Conservation (phyloP, 768 basidiomycete species). For the Hysterangium stoloniferum region DNA sequence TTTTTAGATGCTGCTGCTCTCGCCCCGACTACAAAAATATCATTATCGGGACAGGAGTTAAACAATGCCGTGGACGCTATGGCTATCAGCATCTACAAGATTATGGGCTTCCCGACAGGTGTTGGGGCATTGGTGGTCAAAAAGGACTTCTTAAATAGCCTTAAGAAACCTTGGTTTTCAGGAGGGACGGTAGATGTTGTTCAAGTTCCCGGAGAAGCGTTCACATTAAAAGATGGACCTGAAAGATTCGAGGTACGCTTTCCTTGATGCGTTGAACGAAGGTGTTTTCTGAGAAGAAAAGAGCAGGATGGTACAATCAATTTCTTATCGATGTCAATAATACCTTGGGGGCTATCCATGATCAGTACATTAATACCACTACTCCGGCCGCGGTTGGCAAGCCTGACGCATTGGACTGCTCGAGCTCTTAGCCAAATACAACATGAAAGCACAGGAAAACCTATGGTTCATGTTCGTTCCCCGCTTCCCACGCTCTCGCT, state of each 20-base stretch:
- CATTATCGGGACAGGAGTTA: slow-evolving; percentile 36
- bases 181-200: slow-evolving; percentile 82
- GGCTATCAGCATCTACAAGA: slow-evolving; percentile 16
- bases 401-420: slow-evolving; percentile 41
- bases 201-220: slow-evolving; percentile 67
- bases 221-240: slow-evolving; percentile 44
- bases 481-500: neutral
- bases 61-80: slow-evolving; percentile 13
- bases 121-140: slow-evolving; percentile 12
- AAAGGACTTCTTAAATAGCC: slow-evolving; percentile 49
- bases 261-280: neutral
- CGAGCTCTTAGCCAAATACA: neutral
- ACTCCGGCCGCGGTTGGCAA: slow-evolving; percentile 65
- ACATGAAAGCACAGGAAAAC: neutral
- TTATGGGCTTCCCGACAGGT: slow-evolving; percentile 14
- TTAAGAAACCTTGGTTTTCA: slow-evolving; percentile 66
- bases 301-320: slow-evolving; percentile 78
- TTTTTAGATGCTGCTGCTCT: slow-evolving; percentile 80
- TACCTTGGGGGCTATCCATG: slow-evolving; percentile 71
- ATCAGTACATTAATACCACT: slow-evolving; percentile 73
- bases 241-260: slow-evolving; percentile 69
- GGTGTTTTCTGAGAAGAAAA: no score
- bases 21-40: slow-evolving; percentile 61
- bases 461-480: neutral
- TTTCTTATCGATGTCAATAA: slow-evolving; percentile 66